These are phyloP conservation scores for Aspergillus fumigatiaffinis DNA, from an alignment of 2,329 filamentous ascomycete species.

Conservation along the genomic window DNA sequence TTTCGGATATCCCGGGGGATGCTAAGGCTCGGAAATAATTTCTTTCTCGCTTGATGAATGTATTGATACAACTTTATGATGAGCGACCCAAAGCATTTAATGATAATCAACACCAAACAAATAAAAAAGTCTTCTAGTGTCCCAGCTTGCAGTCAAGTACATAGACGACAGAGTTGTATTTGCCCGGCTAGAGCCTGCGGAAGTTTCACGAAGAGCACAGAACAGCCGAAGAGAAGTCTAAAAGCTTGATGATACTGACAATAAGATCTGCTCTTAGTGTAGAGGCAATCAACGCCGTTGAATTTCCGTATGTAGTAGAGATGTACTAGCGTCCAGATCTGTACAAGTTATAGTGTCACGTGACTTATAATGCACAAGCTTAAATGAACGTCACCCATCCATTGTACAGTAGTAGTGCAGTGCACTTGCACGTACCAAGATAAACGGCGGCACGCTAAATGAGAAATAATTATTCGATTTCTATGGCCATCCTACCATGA, in stretches of 20 bases:
- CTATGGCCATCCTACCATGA: background rate
- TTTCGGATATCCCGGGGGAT: constrained; percentile 57
- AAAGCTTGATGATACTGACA: background rate
- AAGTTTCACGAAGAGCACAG: background rate
- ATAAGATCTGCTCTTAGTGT: background rate
- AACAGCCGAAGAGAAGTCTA: background rate
- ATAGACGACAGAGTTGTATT: background rate
- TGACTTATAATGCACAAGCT: background rate
- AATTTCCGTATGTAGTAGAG: background rate
- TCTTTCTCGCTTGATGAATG: background rate
- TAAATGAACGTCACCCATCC: background rate
- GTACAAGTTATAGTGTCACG: background rate
- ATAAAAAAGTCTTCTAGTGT: background rate
- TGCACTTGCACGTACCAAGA: background rate
- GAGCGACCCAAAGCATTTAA: background rate
- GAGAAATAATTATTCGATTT: background rate
- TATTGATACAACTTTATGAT: background rate
- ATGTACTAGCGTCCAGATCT: background rate
- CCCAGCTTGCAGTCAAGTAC: background rate
- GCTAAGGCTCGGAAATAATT: constrained; percentile 47
- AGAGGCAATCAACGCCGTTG: background rate
- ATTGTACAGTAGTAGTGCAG: background rate
- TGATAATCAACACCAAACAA: background rate
- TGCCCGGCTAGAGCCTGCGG: background rate
- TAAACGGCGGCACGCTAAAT: background rate